Evolutionary conservation across 345 rosid genomes (phyloP).

Genomic region (Pugionium dolabratum): DNA sequence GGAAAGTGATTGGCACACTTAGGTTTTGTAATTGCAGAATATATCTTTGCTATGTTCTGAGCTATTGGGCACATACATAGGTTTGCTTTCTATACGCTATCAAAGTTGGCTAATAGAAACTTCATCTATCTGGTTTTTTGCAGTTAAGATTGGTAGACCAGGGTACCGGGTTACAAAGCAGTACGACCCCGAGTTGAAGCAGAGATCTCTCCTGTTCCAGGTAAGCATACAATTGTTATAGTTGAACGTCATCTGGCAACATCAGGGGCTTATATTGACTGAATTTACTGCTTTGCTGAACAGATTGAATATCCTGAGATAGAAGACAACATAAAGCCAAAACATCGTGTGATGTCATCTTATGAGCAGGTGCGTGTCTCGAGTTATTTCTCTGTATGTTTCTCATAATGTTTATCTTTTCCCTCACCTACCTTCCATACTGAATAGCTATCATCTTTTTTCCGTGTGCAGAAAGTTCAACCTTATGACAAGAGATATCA

Average conservation of each 20-base stretch:
- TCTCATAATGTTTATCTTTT: slow-evolving; percentile 2
- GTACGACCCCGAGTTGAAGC: slow-evolving; percentile 87
- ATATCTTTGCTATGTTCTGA: background rate
- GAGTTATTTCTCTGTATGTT: background rate
- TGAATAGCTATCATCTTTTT: background rate
- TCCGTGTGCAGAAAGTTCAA: slow-evolving; percentile 63
- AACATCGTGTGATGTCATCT: slow-evolving; percentile 96
- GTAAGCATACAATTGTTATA: slow-evolving; percentile 36
- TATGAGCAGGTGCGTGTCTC: slow-evolving; percentile 71
- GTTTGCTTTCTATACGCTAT: background rate
- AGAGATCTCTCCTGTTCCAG: slow-evolving; percentile 95
- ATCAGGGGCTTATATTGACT: slow-evolving; percentile 5
- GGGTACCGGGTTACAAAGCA: slow-evolving; percentile 95
- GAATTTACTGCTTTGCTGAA: background rate
- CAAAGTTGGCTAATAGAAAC: background rate
- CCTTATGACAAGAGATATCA: slow-evolving; percentile 90
- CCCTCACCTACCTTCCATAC: background rate
- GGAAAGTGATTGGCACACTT: slow-evolving; percentile 1
- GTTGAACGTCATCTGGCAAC: background rate
- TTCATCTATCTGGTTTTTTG: slow-evolving; percentile 28
- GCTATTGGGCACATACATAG: background rate
- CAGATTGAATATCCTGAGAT: slow-evolving; percentile 99
- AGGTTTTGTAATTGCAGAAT: slow-evolving; percentile 3
- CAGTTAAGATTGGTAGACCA: slow-evolving; percentile 97
- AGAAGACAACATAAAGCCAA: slow-evolving; percentile 82